Percentiles rank a stretch among this genome's conserved stretches.
These are phyloP conservation scores for Kalanchoe fedtschenkoi DNA, from an alignment of 164 flowering plant species.

Conservation along the genomic window DNA sequence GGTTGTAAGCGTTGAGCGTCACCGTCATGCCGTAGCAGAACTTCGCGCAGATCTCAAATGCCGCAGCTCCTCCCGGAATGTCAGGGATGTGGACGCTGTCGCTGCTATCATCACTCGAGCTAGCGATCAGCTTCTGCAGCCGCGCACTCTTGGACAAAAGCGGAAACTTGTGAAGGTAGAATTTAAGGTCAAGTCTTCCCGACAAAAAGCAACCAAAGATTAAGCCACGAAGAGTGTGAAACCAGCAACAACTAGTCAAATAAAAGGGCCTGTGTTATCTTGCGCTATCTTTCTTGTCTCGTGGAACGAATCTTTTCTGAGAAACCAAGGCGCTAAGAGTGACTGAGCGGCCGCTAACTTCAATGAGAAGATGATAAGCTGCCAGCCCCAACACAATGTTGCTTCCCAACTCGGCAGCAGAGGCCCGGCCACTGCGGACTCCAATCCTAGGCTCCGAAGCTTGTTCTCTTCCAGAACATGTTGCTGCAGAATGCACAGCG, in stretches of 20 bases:
- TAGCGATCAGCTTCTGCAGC: conserved; percentile 47
- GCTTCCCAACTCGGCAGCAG: conserved; percentile 11
- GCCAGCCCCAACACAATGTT: background rate
- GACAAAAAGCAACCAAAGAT: too few relatives aligned
- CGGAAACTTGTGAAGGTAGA: conserved; percentile 35
- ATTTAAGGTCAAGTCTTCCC: background rate
- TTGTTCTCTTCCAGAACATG: too few relatives aligned
- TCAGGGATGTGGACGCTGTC: conserved; percentile 47
- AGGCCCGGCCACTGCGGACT: conserved; percentile 20
- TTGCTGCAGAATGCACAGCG: too few relatives aligned
- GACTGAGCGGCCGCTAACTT: background rate
- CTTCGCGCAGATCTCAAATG: conserved; percentile 78
- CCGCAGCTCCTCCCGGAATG: conserved; percentile 75
- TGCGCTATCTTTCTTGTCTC: background rate
- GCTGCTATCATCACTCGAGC: conserved; percentile 29
- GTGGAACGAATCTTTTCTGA: conserved; percentile 4
- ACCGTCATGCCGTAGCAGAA: conserved; percentile 76
- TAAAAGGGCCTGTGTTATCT: background rate
- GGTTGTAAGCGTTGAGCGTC: conserved; percentile 72
- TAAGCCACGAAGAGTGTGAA: background rate
- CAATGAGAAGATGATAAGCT: background rate
- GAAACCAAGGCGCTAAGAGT: conserved; percentile 1
- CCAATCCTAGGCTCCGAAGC: conserved; percentile 13
- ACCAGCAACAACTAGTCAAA: background rate
- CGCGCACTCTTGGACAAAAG: conserved; percentile 63